A percentile compares a stretch with the other conserved stretches of the same genome.
Evolutionary conservation across 1,139 yeast genomes (phyloP).

Genomic region (Suhomyces bribrorum): DNA sequence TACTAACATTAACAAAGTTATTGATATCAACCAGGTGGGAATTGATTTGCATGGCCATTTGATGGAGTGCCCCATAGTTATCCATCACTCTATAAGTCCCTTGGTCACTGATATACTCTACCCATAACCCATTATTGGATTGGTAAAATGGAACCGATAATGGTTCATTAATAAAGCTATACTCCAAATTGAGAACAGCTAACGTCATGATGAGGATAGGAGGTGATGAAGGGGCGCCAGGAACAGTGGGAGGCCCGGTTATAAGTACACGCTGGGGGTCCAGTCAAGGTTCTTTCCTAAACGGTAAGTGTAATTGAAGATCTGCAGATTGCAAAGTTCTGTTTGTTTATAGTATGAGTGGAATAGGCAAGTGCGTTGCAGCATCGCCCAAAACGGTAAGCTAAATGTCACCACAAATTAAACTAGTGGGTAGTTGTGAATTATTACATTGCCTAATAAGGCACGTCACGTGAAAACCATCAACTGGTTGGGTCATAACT

Average conservation of each 20-base stretch:
- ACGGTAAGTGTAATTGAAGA: constrained; percentile 8
- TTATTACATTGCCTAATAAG: constrained; percentile 10
- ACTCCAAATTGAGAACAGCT: constrained; percentile 36
- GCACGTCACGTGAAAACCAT: constrained; percentile 6
- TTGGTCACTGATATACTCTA: constrained; percentile 14
- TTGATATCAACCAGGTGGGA: constrained; percentile 1
- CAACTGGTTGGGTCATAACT: not conserved
- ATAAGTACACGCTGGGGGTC: constrained; percentile 3
- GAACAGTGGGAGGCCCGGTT: not conserved
- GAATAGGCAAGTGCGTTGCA: constrained; percentile 4
- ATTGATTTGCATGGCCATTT: constrained; percentile 20
- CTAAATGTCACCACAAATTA: too few species aligned
- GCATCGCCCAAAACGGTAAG: constrained; percentile 3
- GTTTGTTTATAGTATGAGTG: constrained; percentile 9
- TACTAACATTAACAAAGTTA: constrained; percentile 26
- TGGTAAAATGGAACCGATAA: constrained; percentile 25
- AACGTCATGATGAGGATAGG: constrained; percentile 12
- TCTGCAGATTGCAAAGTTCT: constrained; percentile 5
- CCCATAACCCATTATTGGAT: constrained; percentile 41
- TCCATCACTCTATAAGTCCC: constrained; percentile 27
- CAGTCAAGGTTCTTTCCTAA: not conserved
- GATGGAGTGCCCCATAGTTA: constrained; percentile 26
- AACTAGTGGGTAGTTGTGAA: constrained; percentile 5
- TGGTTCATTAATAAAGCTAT: constrained; percentile 38
- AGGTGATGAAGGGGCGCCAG: not conserved